phyloP scores from a whole-genome alignment of 805 yeast species.

The Schwanniomyces polymorphus region DNA sequence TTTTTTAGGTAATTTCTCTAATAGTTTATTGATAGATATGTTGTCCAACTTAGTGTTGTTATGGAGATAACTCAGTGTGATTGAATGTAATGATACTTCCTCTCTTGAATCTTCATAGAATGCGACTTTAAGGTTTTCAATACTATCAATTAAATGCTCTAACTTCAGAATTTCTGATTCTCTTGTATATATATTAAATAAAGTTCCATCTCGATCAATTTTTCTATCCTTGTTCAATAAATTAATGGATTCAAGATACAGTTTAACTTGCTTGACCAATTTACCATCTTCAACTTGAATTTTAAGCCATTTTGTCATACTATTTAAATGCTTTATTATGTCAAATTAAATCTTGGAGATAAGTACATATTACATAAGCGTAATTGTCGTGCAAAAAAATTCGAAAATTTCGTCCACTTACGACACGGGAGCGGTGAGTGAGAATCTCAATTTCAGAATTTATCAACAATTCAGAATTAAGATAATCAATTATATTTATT shows the following conservation, averaged over 20 bases:
- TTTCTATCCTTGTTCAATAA: slow-evolving; percentile 15
- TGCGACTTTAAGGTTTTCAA: neutral
- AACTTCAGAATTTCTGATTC: neutral
- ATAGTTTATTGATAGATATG: neutral
- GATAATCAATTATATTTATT: neutral
- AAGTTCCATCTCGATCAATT: slow-evolving; percentile 11
- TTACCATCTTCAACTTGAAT: slow-evolving; percentile 9
- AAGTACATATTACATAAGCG: slow-evolving; percentile 1
- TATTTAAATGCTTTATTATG: neutral
- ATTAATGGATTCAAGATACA: slow-evolving; percentile 12
- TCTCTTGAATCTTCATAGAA: neutral
- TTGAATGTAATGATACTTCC: neutral
- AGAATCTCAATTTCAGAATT: slow-evolving; percentile 1
- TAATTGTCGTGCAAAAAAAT: slow-evolving; percentile 1
- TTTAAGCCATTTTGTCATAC: slow-evolving; percentile 2
- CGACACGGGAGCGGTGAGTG: neutral
- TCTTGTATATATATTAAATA: slow-evolving; percentile 13
- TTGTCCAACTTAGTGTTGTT: neutral
- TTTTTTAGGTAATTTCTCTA: slow-evolving; percentile 43
- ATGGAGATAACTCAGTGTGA: neutral
- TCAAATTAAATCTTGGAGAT: neutral
- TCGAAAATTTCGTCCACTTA: slow-evolving; percentile 5
- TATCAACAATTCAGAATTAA: neutral
- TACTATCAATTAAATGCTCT: neutral
- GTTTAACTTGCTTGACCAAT: slow-evolving; percentile 18